A percentile compares a stretch with the other conserved stretches of the same genome.
Evolutionary conservation across 73 alveolate genomes (phyloP).

Genomic region (Tetrahymena malaccensis): DNA sequence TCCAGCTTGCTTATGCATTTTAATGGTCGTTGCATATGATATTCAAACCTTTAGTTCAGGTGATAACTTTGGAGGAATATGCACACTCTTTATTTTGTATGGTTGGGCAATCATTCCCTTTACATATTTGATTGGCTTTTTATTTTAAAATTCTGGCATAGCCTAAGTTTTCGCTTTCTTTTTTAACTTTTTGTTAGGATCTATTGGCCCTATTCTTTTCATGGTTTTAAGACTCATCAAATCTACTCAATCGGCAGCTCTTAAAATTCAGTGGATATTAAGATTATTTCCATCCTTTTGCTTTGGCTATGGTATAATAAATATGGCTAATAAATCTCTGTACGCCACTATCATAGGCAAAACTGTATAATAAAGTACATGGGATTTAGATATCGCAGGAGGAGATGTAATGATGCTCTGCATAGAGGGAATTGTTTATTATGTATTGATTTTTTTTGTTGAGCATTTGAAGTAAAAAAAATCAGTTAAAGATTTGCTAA

Average conservation of each 20-base stretch:
- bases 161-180: constrained; percentile 48
- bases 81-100: constrained; percentile 54
- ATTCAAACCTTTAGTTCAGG: constrained; percentile 28
- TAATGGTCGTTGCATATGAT: constrained; percentile 52
- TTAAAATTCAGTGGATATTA: constrained; percentile 63
- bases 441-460: constrained; percentile 9
- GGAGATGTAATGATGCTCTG: constrained; percentile 31
- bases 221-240: constrained; percentile 53
- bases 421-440: constrained; percentile 4
- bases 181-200: constrained; percentile 49
- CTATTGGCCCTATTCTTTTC: constrained; percentile 45
- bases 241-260: constrained; percentile 46
- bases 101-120: constrained; percentile 74
- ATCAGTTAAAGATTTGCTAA: not conserved
- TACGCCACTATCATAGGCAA: constrained; percentile 21
- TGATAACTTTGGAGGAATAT: constrained; percentile 34
- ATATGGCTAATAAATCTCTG: constrained; percentile 36
- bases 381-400: constrained; percentile 40
- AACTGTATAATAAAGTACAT: constrained; percentile 7
- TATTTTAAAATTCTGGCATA: constrained; percentile 45
- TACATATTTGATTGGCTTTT: constrained; percentile 57
- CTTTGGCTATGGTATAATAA: constrained; percentile 73
- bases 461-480: constrained; percentile 44
- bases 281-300: constrained; percentile 87
- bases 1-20: constrained; percentile 63